Base-by-base conservation (phyloP, 2,329 filamentous ascomycete genomes). In the Celoporthe dispersa region DNA sequence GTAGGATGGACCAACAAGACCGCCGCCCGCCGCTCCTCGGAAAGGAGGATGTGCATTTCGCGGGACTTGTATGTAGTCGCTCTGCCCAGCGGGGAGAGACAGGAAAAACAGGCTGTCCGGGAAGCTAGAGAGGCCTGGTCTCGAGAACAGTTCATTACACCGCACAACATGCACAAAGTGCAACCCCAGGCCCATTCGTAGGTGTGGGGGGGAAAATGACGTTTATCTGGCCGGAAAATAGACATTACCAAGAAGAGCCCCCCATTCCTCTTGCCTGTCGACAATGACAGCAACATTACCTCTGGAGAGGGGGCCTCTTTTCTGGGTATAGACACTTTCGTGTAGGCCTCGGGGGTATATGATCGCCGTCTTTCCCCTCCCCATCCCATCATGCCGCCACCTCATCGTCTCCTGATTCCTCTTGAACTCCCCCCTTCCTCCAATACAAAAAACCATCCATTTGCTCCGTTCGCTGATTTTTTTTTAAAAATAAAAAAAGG, bases 391-490 rank as follows among this genome's bases (percentile, higher is more conserved):
- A 37, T 63, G 60, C 39, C 35, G n/a, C n/a, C 44, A n/a, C 19
- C 44, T 48, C 44, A 22, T 63, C n/a, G 39, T 63, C 60, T 63
- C 35, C 44, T 62, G 59, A 39, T 22, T 22, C 35, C 11, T 39
- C 22, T 61, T n/a, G 1, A 61, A 35, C 35, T 35, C 57, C 57
- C 60, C 2, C 25, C 22, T 14, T 37, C 60, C 35, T 2, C 25
- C 33, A 31, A 22, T 59, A 19, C 44, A 44, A 51, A 37, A 35
- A 41, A 39, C 37, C 35, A 7, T 28, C 64, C 28, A 22, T 64
- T 68, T 71, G 68, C 70, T 71, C 70, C 70, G 48, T 70, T 66
- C 70, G 69, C 64, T 37, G 65, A n/a, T n/a, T n/a, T n/a, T n/a
- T n/a, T n/a, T n/a, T n/a, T n/a, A n/a, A n/a, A n/a, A n/a, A n/a